phyloP scores from a whole-genome alignment of 179 eudicot genomes.

The Camellia oleifera region DNA sequence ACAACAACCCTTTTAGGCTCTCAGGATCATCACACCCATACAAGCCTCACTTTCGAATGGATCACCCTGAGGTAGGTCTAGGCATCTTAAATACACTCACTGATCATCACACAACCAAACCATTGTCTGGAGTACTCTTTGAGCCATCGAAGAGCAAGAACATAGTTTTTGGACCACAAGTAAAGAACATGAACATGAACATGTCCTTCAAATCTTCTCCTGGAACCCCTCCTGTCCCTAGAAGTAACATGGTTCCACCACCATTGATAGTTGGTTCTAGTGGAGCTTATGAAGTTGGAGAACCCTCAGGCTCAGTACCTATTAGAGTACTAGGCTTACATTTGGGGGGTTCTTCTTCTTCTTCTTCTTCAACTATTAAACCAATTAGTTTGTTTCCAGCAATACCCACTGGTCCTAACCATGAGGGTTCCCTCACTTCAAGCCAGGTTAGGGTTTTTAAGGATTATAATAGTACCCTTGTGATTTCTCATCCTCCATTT shows the following conservation, averaged over 20 bases:
- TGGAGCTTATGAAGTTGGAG: too few species aligned
- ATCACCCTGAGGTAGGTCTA: background rate
- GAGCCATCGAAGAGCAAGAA: background rate
- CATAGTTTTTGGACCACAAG: background rate
- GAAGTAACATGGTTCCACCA: background rate
- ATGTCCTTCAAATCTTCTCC: background rate
- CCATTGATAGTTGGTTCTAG: background rate
- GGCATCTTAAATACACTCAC: background rate
- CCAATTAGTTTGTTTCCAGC: too few species aligned
- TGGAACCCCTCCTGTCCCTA: background rate
- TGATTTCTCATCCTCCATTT: too few species aligned
- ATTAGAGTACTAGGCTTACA: too few species aligned
- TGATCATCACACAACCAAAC: background rate
- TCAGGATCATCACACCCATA: background rate
- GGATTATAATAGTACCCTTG: too few species aligned
- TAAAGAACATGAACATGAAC: background rate
- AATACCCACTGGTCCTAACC: too few species aligned
- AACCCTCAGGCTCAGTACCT: too few species aligned
- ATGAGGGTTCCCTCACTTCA: too few species aligned
- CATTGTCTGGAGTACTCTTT: background rate
- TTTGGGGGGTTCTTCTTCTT: too few species aligned
- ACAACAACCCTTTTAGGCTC: background rate
- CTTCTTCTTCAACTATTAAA: too few species aligned
- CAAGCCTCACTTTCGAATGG: background rate
- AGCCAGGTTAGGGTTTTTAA: too few species aligned